These are phyloP conservation scores for Sindora glabra DNA, from an alignment of 306 rosid genomes.

Conservation along the genomic window DNA sequence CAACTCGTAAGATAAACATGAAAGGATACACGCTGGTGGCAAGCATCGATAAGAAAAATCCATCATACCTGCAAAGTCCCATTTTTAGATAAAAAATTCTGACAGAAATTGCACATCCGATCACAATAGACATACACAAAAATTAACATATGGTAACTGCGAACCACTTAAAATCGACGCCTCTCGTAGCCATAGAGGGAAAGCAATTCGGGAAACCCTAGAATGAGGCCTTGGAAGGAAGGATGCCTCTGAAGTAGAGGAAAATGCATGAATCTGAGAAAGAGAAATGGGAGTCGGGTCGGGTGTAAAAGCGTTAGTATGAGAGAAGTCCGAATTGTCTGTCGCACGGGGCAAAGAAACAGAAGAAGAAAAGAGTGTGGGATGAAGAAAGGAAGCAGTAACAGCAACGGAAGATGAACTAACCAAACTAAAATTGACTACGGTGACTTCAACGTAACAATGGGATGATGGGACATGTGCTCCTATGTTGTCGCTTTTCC, in stretches of 20 bases:
- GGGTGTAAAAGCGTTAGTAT: neutral
- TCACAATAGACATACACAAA: neutral
- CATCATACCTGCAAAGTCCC: conserved; percentile 70
- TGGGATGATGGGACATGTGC: no score
- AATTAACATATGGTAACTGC: neutral
- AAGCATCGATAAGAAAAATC: conserved; percentile 95
- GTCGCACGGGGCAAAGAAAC: neutral
- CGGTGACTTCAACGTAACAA: no score
- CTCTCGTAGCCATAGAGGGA: conserved; percentile 75
- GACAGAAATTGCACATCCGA: neutral
- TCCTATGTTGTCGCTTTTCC: no score
- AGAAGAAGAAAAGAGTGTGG: neutral
- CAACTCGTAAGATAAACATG: neutral
- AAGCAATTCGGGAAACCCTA: conserved; percentile 21
- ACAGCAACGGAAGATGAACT: neutral
- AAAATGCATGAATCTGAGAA: conserved; percentile 24
- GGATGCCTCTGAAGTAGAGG: conserved; percentile 3
- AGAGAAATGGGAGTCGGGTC: conserved; percentile 8
- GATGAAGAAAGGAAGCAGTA: neutral
- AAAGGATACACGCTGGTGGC: conserved; percentile 99
- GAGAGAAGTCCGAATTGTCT: neutral
- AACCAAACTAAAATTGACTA: no score
- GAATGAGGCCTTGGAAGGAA: conserved; percentile 10
- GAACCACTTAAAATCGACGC: conserved; percentile 93
- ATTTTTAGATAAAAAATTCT: conserved; percentile 6